Evolutionary conservation across 1,284 basidiomycete species (phyloP).

Genomic region (Naganishia sp.): DNA sequence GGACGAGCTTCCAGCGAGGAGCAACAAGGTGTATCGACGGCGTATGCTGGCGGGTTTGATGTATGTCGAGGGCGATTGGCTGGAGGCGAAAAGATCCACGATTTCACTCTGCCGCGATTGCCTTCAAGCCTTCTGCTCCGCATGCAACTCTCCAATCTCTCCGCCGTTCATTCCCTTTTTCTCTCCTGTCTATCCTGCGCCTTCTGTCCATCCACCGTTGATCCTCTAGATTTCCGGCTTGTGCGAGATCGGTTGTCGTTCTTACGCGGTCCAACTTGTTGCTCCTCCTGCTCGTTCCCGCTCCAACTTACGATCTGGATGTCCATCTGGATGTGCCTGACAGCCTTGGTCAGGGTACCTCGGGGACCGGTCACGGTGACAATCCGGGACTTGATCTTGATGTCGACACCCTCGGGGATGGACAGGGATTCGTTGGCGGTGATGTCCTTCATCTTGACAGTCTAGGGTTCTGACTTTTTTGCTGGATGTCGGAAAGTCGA

Average conservation of each 20-base stretch:
- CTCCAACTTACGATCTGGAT: constrained; percentile 70
- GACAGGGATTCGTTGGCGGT: constrained; percentile 74
- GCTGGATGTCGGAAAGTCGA: constrained; percentile 26
- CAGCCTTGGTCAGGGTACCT: constrained; percentile 84
- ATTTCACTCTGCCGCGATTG: no score
- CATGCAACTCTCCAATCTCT: neutral
- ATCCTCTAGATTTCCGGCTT: neutral
- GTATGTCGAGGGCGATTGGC: no score
- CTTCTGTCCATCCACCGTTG: neutral
- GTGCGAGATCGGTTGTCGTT: neutral
- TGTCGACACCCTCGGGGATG: constrained; percentile 81
- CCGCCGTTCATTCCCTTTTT: neutral
- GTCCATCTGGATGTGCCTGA: constrained; percentile 96
- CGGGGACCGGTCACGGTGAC: constrained; percentile 88
- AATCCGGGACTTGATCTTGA: constrained; percentile 82
- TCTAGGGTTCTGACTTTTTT: constrained; percentile 28
- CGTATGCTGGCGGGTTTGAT: neutral
- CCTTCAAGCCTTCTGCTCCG: no score
- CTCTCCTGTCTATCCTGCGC: neutral
- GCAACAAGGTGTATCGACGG: neutral
- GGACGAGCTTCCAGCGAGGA: neutral
- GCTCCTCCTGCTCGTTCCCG: constrained; percentile 51
- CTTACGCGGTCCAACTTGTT: constrained; percentile 39
- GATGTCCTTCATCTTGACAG: constrained; percentile 56
- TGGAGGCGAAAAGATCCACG: no score